phyloP scores from a whole-genome alignment of 257 asterid genomes.

The Ajuga chamaepitys region DNA sequence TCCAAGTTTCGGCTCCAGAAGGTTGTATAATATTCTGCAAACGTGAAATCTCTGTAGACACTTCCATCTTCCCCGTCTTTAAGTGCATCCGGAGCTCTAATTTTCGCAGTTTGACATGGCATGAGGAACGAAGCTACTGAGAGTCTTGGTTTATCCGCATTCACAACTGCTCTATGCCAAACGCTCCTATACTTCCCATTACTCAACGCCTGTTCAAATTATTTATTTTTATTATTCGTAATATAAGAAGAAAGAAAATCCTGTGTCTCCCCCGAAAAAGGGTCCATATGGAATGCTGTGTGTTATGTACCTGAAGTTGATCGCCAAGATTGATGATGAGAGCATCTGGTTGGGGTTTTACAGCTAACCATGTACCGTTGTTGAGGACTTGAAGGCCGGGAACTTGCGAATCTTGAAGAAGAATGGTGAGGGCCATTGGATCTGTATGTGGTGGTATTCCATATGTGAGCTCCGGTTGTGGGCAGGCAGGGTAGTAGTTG shows the following conservation, averaged over 20 bases:
- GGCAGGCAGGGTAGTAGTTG: conserved; percentile 81
- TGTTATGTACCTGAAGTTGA: no score
- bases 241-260: no score
- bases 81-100: conserved; percentile 59
- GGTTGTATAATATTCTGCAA: conserved; percentile 54
- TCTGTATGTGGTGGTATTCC: conserved; percentile 88
- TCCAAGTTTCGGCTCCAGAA: conserved; percentile 82
- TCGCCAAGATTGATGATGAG: conserved; percentile 79
- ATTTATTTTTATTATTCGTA: no score
- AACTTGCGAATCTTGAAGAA: conserved; percentile 67
- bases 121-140: conserved; percentile 75
- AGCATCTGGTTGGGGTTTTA: conserved; percentile 61
- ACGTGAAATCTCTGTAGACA: conserved; percentile 50
- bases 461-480: conserved; percentile 71
- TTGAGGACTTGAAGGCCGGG: conserved; percentile 69
- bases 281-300: no score
- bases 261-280: no score
- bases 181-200: conserved; percentile 75
- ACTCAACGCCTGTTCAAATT: conserved; percentile 82
- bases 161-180: conserved; percentile 84
- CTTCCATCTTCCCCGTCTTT: conserved; percentile 16
- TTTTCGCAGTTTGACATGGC: conserved; percentile 40
- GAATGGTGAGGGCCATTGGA: conserved; percentile 70
- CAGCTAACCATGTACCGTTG: conserved; percentile 63
- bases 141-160: conserved; percentile 45